These are phyloP conservation scores for Salix dunnii DNA, from an alignment of 345 rosid genomes.

Conservation along the genomic window DNA sequence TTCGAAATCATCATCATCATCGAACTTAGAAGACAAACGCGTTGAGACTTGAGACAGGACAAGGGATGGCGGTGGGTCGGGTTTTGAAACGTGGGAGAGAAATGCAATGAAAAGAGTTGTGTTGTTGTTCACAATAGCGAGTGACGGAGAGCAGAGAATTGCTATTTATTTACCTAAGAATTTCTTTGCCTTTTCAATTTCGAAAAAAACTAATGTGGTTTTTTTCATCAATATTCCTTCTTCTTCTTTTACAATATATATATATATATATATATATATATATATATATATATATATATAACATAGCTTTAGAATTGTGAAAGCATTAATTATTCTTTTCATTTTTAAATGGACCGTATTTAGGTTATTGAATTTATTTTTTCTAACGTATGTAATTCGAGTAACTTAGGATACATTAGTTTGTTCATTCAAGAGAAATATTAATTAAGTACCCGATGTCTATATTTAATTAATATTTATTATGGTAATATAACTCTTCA, in stretches of 20 bases:
- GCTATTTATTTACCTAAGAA: neutral
- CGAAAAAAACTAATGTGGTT: too few species aligned
- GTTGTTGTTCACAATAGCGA: neutral
- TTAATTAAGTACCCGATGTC: neutral
- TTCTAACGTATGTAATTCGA: neutral
- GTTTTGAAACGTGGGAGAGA: neutral
- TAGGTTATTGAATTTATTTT: neutral
- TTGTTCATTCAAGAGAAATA: neutral
- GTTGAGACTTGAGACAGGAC: too few species aligned
- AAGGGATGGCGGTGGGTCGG: neutral
- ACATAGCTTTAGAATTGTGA: neutral
- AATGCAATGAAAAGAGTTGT: neutral
- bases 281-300: too few species aligned
- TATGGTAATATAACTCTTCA: too few species aligned
- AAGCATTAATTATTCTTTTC: neutral
- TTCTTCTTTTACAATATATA: too few species aligned
- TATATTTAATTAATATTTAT: too few species aligned
- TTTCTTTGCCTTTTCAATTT: too few species aligned
- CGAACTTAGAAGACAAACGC: too few species aligned
- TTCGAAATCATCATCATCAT: too few species aligned
- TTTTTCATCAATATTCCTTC: too few species aligned
- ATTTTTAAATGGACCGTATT: neutral
- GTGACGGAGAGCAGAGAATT: neutral
- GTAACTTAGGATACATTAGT: neutral
- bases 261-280: too few species aligned